Conservation (phyloP, 257 asterid genomes). For the Echites panduratus region DNA sequence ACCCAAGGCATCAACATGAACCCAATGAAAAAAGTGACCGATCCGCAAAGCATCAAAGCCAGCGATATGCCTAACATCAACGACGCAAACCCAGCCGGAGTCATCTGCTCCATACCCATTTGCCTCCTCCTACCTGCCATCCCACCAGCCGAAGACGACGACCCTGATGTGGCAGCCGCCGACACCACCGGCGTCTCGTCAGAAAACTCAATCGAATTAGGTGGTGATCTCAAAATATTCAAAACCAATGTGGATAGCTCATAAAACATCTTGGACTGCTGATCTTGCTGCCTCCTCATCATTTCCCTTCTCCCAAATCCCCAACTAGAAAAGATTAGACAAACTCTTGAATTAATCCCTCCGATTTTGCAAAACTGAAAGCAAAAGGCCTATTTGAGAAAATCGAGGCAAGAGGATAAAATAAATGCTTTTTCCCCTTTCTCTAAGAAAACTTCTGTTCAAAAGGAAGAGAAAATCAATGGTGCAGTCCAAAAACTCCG, state of each 20-base stretch:
- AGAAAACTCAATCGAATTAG: conserved; percentile 24
- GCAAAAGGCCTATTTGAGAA: conserved; percentile 12
- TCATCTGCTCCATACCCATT: conserved; percentile 45
- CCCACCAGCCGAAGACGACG: conserved; percentile 9
- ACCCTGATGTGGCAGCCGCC: background rate
- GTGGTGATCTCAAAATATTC: conserved; percentile 30
- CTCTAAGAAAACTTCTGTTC: background rate
- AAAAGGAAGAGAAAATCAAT: conserved; percentile 10
- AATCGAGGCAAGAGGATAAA: conserved; percentile 57
- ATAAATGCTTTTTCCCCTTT: background rate
- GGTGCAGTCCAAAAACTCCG: conserved; percentile 10
- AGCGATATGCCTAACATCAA: conserved; percentile 67
- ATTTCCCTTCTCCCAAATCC: background rate
- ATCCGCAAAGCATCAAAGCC: conserved; percentile 79
- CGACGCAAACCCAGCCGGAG: conserved; percentile 77
- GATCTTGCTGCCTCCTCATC: conserved; percentile 35
- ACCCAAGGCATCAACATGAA: conserved; percentile 97
- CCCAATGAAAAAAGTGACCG: conserved; percentile 83
- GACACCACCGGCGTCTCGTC: conserved; percentile 11
- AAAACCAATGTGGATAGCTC: conserved; percentile 37
- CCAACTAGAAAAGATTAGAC: background rate
- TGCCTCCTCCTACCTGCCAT: conserved; percentile 4
- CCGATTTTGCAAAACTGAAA: background rate
- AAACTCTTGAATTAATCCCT: background rate
- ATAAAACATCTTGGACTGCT: conserved; percentile 30